Evolutionary conservation across 306 rosid species (phyloP).

Genomic region (Rubus idaeus): DNA sequence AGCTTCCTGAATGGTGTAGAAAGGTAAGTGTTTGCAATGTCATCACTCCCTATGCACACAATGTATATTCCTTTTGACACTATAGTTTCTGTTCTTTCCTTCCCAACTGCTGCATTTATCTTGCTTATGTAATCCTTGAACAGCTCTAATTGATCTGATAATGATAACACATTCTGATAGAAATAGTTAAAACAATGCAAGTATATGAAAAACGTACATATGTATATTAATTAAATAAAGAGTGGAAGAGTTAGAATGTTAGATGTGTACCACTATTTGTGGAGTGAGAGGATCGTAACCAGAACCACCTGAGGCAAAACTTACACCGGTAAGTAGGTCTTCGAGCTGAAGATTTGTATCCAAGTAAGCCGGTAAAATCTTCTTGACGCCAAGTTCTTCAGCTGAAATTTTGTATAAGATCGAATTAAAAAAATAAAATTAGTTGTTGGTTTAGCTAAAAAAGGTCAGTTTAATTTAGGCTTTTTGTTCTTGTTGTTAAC

Average conservation of each 20-base stretch:
- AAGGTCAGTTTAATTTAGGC: too few species aligned
- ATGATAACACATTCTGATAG: constrained; percentile 48
- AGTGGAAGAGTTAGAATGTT: background rate
- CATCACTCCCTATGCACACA: constrained; percentile 56
- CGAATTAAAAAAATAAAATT: background rate
- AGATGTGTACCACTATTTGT: constrained; percentile 33
- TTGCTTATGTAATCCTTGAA: constrained; percentile 53
- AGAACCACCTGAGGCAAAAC: constrained; percentile 72
- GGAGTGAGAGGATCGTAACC: constrained; percentile 84
- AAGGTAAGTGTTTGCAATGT: constrained; percentile 59
- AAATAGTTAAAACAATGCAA: background rate
- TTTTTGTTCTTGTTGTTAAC: background rate
- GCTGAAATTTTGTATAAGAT: constrained; percentile 33
- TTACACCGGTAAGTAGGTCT: constrained; percentile 72
- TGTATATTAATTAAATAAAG: background rate
- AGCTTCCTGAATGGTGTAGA: constrained; percentile 37
- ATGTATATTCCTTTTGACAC: constrained; percentile 52
- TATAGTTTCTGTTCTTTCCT: constrained; percentile 26
- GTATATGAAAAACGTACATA: background rate
- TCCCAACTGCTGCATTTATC: constrained; percentile 46
- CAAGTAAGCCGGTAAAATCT: constrained; percentile 56
- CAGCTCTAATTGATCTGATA: constrained; percentile 48
- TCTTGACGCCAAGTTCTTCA: constrained; percentile 55
- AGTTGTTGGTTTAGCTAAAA: too few species aligned
- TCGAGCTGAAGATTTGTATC: constrained; percentile 47